Evolutionary conservation across 192 early-diverging fungal species (phyloP).

Genomic region (Radiomyces spectabilis): DNA sequence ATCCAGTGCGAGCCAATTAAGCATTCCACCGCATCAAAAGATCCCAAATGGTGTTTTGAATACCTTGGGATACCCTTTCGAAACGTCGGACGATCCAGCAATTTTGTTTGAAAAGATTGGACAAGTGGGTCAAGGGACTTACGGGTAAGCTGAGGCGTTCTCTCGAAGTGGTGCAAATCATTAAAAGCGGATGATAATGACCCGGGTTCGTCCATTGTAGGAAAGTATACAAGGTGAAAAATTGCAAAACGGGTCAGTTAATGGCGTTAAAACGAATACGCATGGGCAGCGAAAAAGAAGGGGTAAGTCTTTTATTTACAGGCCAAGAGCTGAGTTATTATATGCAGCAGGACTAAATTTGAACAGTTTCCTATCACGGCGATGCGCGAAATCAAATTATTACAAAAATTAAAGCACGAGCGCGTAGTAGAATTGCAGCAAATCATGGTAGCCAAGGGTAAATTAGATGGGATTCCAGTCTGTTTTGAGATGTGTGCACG

Average conservation of each 20-base stretch:
- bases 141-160: slow-evolving; percentile 40
- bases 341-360: neutral
- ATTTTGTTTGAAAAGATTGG: slow-evolving; percentile 62
- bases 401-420: slow-evolving; percentile 58
- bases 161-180: neutral
- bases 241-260: slow-evolving; percentile 57
- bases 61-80: slow-evolving; percentile 29
- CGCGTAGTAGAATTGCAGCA: slow-evolving; percentile 69
- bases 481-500: too few species aligned
- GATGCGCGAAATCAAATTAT: slow-evolving; percentile 77
- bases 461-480: too few species aligned
- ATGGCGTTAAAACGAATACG: slow-evolving; percentile 81
- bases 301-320: slow-evolving; percentile 30
- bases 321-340: too few species aligned
- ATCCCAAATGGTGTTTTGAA: too few species aligned
- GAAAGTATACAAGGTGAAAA: slow-evolving; percentile 77
- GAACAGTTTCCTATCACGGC: slow-evolving; percentile 75
- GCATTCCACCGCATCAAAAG: too few species aligned
- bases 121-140: slow-evolving; percentile 82
- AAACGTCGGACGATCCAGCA: slow-evolving; percentile 30
- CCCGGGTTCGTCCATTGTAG: slow-evolving; percentile 24
- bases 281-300: slow-evolving; percentile 74
- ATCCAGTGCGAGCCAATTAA: slow-evolving; percentile 18
- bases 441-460: slow-evolving; percentile 64
- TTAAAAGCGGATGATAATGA: neutral